Evolutionary conservation across 2,329 filamentous ascomycete genomes (phyloP), one percentile per base, ranked within the genome.

Genomic region (Epichloe amarillans): DNA sequence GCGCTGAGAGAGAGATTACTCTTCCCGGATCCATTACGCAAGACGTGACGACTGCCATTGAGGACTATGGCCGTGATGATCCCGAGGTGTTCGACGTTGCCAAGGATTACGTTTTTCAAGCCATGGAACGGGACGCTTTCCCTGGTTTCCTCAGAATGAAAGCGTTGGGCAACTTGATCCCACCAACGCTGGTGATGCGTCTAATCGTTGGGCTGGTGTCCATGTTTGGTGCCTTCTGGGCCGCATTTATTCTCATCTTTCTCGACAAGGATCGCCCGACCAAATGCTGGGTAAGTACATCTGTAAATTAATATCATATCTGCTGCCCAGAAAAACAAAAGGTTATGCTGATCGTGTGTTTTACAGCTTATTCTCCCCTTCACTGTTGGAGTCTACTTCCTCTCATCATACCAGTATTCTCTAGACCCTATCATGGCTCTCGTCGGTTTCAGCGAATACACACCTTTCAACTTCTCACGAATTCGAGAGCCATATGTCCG

Each of bases 121-220:
- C 94, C 36, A 98, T 98, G 93, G 94, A 98, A 70, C 82, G 94
- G 51, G 93, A 98, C 70, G 93, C 94, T n/a, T 98, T 95, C 65
- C 94, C 94, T 0, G 91, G 91, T 1, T 98, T 98, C 69, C 75
- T 98, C 53, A 80, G 91, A 63, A 88, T 88, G 70, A 97, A 97
- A 71, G 93, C 93, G 3, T 75, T 98, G 23, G 94, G 94, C 53
- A 98, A 98, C 62, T 77, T 98, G 14, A 91, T 98, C 30, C 93
- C 91, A 3, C 82, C 91, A 15, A 95, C 88, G 45, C 83, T 95
- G 58, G 81, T 97, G 63, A 76, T 94, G 58, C 80, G 93, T 50
- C 73, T 97, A 48, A 88, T 95, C 44, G 66, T 95, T 57, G 93
- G 91, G 37, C 76, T 98, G 49, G 73, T 69, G 46, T 79, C 85